Evolutionary conservation across 179 eudicot genomes (phyloP).

Genomic region (Silene noctiflora): DNA sequence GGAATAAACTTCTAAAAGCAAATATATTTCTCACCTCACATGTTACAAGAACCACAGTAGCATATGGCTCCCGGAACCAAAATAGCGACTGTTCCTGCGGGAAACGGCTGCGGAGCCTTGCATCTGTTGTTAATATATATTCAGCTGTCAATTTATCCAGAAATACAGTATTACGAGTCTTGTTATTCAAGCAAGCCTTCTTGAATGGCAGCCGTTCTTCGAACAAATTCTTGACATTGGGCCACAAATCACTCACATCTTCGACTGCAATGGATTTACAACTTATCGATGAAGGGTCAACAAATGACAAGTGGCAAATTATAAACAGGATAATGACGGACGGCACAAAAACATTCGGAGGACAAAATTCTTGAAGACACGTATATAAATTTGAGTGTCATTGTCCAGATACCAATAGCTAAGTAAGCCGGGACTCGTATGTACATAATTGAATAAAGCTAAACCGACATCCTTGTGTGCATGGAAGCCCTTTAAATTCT

Average conservation of each 20-base stretch:
- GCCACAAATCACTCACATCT: constrained; percentile 98
- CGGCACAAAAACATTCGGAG: background rate
- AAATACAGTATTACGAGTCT: constrained; percentile 80
- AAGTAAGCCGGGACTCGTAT: background rate
- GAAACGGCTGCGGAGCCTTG: constrained; percentile 89
- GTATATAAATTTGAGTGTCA: background rate
- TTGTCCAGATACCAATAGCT: background rate
- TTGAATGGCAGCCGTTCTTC: constrained; percentile 74
- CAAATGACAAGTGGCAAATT: background rate
- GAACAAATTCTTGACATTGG: constrained; percentile 60
- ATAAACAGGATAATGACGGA: background rate
- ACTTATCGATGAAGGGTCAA: constrained; percentile 13
- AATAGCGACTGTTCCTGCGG: constrained; percentile 83
- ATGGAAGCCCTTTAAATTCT: background rate
- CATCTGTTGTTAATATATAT: constrained; percentile 81
- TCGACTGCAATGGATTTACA: constrained; percentile 56
- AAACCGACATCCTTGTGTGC: constrained; percentile 4
- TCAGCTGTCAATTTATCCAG: constrained; percentile 79
- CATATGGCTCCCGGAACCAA: constrained; percentile 98
- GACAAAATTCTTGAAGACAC: background rate
- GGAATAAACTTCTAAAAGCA: background rate
- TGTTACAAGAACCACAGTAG: constrained; percentile 85
- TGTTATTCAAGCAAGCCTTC: constrained; percentile 71
- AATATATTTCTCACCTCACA: constrained; percentile 63
- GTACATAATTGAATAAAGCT: background rate